phyloP scores from a whole-genome alignment of 2,329 filamentous ascomycete genomes.

The Diplodia corticola region DNA sequence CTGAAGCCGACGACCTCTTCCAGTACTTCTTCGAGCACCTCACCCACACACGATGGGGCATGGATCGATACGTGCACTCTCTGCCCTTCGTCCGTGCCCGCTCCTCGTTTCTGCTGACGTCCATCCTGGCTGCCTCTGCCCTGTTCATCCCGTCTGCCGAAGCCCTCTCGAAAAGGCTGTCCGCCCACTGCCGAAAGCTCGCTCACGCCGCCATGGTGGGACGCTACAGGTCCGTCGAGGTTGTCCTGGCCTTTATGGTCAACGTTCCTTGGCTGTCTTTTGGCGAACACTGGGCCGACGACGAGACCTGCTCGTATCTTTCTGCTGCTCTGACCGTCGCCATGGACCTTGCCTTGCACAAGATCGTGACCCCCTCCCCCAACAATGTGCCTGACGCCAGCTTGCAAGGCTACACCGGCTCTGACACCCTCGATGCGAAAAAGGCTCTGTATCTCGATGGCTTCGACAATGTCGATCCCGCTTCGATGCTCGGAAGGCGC shows the following conservation, averaged over 20 bases:
- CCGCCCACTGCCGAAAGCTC: slow-evolving; percentile 63
- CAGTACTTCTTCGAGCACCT: slow-evolving; percentile 68
- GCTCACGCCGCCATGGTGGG: slow-evolving; percentile 62
- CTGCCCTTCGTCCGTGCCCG: slow-evolving; percentile 64
- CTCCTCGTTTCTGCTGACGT: slow-evolving; percentile 71
- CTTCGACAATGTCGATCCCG: slow-evolving; percentile 62
- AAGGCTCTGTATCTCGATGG: slow-evolving; percentile 68
- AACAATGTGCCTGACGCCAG: slow-evolving; percentile 45
- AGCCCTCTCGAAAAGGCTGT: slow-evolving; percentile 65
- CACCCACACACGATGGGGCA: slow-evolving; percentile 72
- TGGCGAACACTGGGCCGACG: slow-evolving; percentile 66
- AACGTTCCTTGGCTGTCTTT: slow-evolving; percentile 76
- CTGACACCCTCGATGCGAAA: slow-evolving; percentile 68
- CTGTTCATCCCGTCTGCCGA: slow-evolving; percentile 65
- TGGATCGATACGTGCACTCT: slow-evolving; percentile 67
- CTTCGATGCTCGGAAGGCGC: slow-evolving; percentile 60
- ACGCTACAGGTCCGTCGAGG: slow-evolving; percentile 69
- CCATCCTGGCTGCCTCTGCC: slow-evolving; percentile 67
- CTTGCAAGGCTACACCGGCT: slow-evolving; percentile 56
- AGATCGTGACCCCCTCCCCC: slow-evolving; percentile 61
- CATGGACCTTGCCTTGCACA: slow-evolving; percentile 68
- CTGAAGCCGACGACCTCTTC: slow-evolving; percentile 66
- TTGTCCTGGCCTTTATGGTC: slow-evolving; percentile 72
- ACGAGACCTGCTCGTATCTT: slow-evolving; percentile 71
- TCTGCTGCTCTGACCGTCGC: slow-evolving; percentile 69